Conservation (phyloP, 495 filamentous ascomycete genomes). For the Penicillium coffeae region DNA sequence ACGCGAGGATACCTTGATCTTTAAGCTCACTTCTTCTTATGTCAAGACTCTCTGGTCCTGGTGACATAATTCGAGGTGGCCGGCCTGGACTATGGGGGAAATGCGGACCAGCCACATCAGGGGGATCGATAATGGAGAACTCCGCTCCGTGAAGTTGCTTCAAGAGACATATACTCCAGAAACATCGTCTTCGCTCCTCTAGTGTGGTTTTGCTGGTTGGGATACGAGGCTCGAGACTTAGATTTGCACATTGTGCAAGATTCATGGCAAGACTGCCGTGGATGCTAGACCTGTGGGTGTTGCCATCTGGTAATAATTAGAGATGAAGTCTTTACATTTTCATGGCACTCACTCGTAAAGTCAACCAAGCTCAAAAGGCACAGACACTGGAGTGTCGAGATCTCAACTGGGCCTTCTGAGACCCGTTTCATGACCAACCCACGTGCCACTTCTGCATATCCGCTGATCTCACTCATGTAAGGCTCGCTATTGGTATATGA, state of each 20-base stretch:
- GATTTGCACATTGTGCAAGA: constrained; percentile 41
- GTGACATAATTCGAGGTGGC: constrained; percentile 23
- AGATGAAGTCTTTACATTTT: background rate
- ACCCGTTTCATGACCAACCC: constrained; percentile 40
- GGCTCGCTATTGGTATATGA: constrained; percentile 10
- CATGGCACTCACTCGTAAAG: constrained; percentile 35
- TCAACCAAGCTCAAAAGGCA: constrained; percentile 46
- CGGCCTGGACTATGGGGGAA: constrained; percentile 29
- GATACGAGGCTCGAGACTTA: constrained; percentile 30
- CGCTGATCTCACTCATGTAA: constrained; percentile 17
- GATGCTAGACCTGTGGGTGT: constrained; percentile 46
- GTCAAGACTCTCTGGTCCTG: constrained; percentile 15
- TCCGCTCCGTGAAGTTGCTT: constrained; percentile 44
- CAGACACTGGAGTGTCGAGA: constrained; percentile 45
- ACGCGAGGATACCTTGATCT: constrained; percentile 46
- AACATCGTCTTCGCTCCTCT: constrained; percentile 46
- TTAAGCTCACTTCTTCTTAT: constrained; percentile 24
- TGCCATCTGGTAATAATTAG: constrained; percentile 33
- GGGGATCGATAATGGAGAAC: constrained; percentile 35
- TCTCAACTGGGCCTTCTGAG: constrained; percentile 42
- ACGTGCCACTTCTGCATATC: constrained; percentile 43
- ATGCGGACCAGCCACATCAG: constrained; percentile 33
- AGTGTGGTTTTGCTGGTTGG: constrained; percentile 16
- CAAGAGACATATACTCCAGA: constrained; percentile 48
- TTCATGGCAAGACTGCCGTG: constrained; percentile 46